phyloP scores from a whole-genome alignment of 2,329 filamentous ascomycete species.

The Clonostachys rhizophaga region DNA sequence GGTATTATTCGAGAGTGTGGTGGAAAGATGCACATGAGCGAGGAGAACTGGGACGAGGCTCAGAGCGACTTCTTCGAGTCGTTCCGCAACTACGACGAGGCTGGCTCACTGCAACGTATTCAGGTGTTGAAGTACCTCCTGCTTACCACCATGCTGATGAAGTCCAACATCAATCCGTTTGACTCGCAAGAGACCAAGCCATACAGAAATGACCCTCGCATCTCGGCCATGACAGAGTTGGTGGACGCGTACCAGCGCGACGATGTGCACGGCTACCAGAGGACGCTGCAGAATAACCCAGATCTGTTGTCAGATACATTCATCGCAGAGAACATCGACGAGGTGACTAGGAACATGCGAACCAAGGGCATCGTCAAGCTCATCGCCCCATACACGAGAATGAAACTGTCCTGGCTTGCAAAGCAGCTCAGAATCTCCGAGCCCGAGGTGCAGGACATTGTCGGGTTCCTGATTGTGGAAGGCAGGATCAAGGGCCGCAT shows the following conservation, averaged over 20 bases:
- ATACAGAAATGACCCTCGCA: constrained; percentile 92
- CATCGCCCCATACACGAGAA: constrained; percentile 90
- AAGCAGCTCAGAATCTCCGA: constrained; percentile 82
- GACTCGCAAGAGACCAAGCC: constrained; percentile 98
- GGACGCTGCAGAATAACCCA: constrained; percentile 78
- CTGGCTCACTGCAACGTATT: constrained; percentile 90
- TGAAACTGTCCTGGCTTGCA: constrained; percentile 84
- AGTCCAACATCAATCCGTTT: constrained; percentile 97
- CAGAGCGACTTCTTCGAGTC: constrained; percentile 98
- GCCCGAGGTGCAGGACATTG: constrained; percentile 86
- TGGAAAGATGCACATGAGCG: constrained; percentile 99
- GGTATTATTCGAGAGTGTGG: constrained; percentile 98
- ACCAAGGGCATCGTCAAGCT: constrained; percentile 93
- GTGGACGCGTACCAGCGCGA: constrained; percentile 96
- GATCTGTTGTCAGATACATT: constrained; percentile 90
- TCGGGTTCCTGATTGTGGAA: constrained; percentile 92
- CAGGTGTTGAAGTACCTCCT: constrained; percentile 97
- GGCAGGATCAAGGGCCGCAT: constrained; percentile 83
- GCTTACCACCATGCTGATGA: constrained; percentile 96
- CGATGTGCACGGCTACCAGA: constrained; percentile 88
- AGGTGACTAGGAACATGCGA: constrained; percentile 96
- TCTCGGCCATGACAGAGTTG: constrained; percentile 94
- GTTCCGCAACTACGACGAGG: constrained; percentile 98
- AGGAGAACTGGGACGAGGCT: constrained; percentile 98
- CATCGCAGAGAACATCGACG: constrained; percentile 98